Evolutionary conservation across 495 filamentous ascomycete genomes (phyloP).

Genomic region (Penicillium canariense): DNA sequence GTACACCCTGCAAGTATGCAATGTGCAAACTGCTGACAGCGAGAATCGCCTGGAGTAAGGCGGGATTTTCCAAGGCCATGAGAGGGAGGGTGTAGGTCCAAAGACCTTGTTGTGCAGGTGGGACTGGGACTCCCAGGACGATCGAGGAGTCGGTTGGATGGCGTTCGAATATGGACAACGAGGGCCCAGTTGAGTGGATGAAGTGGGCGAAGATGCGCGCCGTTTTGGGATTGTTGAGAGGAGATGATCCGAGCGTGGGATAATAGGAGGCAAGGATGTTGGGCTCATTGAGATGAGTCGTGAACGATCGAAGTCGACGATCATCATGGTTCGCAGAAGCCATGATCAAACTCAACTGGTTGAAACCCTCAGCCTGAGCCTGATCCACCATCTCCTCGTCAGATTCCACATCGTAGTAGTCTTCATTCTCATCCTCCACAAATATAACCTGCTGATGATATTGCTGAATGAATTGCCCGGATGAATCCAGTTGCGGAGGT

Average conservation of each 20-base stretch:
- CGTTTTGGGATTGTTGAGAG: constrained; percentile 77
- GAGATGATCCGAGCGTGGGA: constrained; percentile 71
- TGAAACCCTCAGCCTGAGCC: constrained; percentile 54
- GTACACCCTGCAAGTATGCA: constrained; percentile 70
- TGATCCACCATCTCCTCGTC: constrained; percentile 64
- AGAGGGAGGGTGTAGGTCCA: constrained; percentile 90
- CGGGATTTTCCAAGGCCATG: constrained; percentile 77
- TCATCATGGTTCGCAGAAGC: constrained; percentile 51
- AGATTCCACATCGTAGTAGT: constrained; percentile 62
- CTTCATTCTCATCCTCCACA: constrained; percentile 53
- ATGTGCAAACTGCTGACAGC: constrained; percentile 88
- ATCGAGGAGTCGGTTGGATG: constrained; percentile 75
- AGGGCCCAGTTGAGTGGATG: constrained; percentile 82
- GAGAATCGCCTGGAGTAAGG: constrained; percentile 86
- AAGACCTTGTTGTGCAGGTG: constrained; percentile 68
- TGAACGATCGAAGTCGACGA: constrained; percentile 56
- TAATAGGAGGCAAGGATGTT: constrained; percentile 78
- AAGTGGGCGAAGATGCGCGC: constrained; percentile 92
- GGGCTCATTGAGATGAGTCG: constrained; percentile 61
- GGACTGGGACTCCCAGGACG: constrained; percentile 63
- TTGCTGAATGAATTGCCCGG: constrained; percentile 13
- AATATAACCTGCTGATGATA: constrained; percentile 25
- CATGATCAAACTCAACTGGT: constrained; percentile 46
- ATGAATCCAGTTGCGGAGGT: constrained; percentile 5
- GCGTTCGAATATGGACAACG: constrained; percentile 83